Evolutionary conservation across 139 green algal species (phyloP).

Genomic region (Tetradesmus obliquus): DNA sequence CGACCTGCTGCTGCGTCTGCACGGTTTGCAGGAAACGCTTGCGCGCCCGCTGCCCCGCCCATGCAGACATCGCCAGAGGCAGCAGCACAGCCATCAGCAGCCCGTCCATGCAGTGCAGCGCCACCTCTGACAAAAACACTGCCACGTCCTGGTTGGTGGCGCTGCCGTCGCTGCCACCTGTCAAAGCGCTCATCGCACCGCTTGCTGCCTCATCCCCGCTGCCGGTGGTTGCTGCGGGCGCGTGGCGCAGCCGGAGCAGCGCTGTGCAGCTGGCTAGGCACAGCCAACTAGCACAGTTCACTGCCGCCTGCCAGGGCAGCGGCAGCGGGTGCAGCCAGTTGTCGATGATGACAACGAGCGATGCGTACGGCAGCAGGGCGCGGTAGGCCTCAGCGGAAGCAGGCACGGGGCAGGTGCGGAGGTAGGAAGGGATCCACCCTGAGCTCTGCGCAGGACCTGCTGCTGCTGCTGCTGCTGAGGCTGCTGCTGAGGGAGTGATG

Average conservation of each 20-base stretch:
- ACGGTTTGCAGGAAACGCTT: not conserved
- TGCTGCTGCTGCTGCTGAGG: not conserved
- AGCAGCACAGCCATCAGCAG: slow-evolving; percentile 37
- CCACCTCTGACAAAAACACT: not conserved
- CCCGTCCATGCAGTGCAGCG: not conserved
- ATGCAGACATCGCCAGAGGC: not conserved
- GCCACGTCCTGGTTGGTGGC: not conserved
- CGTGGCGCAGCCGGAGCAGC: not conserved
- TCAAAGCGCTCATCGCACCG: not conserved
- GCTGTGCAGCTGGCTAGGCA: not conserved
- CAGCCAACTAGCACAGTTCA: not conserved
- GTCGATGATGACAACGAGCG: not conserved
- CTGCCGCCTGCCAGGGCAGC: slow-evolving; percentile 1
- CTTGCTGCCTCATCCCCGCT: not conserved
- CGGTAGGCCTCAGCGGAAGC: not conserved
- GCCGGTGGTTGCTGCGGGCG: not conserved
- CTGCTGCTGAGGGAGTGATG: not conserved
- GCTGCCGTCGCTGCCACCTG: not conserved
- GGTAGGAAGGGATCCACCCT: not conserved
- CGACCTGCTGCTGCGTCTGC: not conserved
- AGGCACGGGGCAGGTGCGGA: not conserved
- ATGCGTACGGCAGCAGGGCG: not conserved
- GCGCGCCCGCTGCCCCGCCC: not conserved
- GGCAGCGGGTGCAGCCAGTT: slow-evolving; percentile 24
- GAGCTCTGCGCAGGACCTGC: not conserved